Conservation (phyloP, 495 filamentous ascomycete species). For the Penicillium fimorum region DNA sequence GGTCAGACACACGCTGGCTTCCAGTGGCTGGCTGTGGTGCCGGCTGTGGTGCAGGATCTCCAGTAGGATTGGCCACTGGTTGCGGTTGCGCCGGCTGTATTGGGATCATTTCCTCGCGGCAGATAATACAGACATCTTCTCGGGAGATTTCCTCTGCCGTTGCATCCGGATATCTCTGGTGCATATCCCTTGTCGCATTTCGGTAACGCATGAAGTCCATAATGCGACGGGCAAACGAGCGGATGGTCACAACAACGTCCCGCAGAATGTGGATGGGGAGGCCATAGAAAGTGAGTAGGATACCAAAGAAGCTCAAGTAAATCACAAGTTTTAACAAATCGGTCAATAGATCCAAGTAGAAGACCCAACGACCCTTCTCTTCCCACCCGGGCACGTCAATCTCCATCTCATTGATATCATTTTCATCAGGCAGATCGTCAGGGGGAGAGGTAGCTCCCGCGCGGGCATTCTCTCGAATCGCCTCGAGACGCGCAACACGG, state of each 20-base stretch:
- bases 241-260: conserved; percentile 88
- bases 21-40: conserved; percentile 14
- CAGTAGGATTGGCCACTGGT: conserved; percentile 33
- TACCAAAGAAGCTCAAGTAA: conserved; percentile 88
- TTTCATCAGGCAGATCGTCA: conserved; percentile 57
- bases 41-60: conserved; percentile 30
- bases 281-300: conserved; percentile 90
- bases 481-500: conserved; percentile 57
- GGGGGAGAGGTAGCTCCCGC: conserved; percentile 32
- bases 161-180: conserved; percentile 85
- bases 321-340: conserved; percentile 89
- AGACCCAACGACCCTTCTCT: conserved; percentile 89
- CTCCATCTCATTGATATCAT: conserved; percentile 87
- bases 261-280: conserved; percentile 95
- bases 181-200: conserved; percentile 88
- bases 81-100: conserved; percentile 51
- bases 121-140: conserved; percentile 96
- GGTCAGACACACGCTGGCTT: conserved; percentile 58
- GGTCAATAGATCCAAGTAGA: conserved; percentile 83
- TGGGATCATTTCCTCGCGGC: conserved; percentile 89
- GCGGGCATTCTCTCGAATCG: conserved; percentile 42
- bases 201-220: conserved; percentile 84
- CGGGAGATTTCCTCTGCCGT: conserved; percentile 78
- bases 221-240: conserved; percentile 85
- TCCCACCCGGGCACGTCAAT: conserved; percentile 96